A percentile compares a stretch with the other conserved stretches of the same genome.
These are phyloP conservation scores for Solanum corneliomulleri DNA, from an alignment of 257 asterid genomes.

Conservation along the genomic window DNA sequence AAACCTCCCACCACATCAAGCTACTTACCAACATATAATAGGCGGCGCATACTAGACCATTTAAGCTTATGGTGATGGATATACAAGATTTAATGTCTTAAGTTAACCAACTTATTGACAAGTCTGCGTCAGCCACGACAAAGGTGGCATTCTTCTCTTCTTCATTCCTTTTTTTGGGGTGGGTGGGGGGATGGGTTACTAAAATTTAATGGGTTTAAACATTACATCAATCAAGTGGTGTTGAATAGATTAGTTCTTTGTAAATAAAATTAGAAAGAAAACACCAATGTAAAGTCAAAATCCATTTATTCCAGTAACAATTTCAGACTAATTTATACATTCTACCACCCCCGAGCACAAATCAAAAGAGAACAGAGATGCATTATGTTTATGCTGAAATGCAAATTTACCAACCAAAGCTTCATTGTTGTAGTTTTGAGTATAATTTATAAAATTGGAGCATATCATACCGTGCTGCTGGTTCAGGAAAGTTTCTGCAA, in stretches of 20 bases:
- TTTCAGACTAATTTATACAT: neutral
- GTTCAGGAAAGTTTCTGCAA: conserved; percentile 61
- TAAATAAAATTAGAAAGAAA: neutral
- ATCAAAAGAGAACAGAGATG: neutral
- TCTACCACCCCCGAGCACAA: neutral
- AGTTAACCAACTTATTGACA: neutral
- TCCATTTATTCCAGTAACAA: neutral
- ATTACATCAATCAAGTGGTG: neutral
- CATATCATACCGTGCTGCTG: conserved; percentile 67
- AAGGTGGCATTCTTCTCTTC: neutral
- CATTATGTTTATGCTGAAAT: neutral
- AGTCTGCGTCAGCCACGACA: neutral
- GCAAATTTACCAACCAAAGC: neutral
- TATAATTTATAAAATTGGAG: neutral
- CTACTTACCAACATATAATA: neutral
- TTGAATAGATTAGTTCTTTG: neutral
- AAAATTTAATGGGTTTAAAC: neutral
- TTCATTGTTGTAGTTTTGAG: neutral
- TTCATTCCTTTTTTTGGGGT: neutral
- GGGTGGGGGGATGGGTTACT: neutral
- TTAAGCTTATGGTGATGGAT: neutral
- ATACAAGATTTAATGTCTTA: neutral
- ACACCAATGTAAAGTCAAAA: neutral
- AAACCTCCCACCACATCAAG: neutral
- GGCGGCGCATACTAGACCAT: neutral